Conservation (phyloP, 441 rosid species). For the Flueggea neowawraea region DNA sequence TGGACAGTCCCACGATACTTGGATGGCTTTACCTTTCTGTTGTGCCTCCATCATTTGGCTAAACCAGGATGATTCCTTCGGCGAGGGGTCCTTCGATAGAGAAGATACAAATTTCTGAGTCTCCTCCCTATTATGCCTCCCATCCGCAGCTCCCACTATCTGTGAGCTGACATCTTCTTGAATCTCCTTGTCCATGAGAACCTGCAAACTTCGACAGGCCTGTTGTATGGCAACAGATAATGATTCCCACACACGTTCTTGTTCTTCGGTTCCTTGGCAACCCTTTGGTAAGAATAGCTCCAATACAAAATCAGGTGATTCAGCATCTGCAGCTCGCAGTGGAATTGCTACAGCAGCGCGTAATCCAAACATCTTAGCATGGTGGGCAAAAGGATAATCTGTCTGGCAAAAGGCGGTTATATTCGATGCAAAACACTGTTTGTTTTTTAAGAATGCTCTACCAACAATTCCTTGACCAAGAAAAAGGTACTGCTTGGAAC, state of each 20-base stretch:
- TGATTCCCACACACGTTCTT: slow-evolving; percentile 17
- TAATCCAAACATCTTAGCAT: slow-evolving; percentile 43
- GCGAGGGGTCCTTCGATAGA: slow-evolving; percentile 29
- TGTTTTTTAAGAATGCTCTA: slow-evolving; percentile 29
- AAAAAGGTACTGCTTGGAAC: slow-evolving; percentile 53
- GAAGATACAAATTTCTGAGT: slow-evolving; percentile 17
- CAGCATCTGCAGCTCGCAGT: slow-evolving; percentile 19
- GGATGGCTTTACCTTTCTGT: slow-evolving; percentile 21
- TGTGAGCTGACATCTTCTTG: slow-evolving; percentile 40
- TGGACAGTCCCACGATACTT: slow-evolving; percentile 41
- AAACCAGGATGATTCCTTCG: slow-evolving; percentile 34
- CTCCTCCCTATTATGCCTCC: slow-evolving; percentile 13
- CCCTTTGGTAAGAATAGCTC: slow-evolving; percentile 47
- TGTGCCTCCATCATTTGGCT: slow-evolving; percentile 28
- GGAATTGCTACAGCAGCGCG: slow-evolving; percentile 45
- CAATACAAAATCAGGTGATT: slow-evolving; percentile 39
- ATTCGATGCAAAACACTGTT: slow-evolving; percentile 34
- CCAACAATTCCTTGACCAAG: slow-evolving; percentile 50
- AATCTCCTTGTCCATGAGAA: slow-evolving; percentile 28
- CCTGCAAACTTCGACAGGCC: slow-evolving; percentile 27
- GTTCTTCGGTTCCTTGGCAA: slow-evolving; percentile 24
- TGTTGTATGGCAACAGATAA: slow-evolving; percentile 22
- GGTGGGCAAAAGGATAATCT: slow-evolving; percentile 51
- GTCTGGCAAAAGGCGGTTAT: slow-evolving; percentile 32
- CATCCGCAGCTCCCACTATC: slow-evolving; percentile 10